Base-by-base conservation (phyloP, 805 yeast genomes). In the Barnettozyma californica region DNA sequence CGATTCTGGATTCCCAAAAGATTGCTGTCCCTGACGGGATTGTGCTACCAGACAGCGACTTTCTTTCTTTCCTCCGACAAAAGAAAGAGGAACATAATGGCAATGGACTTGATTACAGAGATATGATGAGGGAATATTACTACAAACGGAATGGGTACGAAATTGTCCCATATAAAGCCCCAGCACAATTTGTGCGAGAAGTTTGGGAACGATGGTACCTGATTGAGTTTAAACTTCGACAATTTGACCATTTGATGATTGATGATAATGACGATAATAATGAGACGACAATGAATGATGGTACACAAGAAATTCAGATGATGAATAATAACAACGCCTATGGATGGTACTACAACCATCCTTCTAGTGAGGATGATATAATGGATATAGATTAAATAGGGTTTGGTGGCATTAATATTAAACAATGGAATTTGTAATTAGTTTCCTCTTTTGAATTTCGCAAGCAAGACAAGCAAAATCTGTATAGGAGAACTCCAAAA, bases 161-260 rank as follows among this genome's bases (percentile, higher is more conserved):
- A 13, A 8, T 51, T 10, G 43, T 44, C 13, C 31, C 34, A 13
- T 48, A 48, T 23, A 16, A 16, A 2, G 31, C 44, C 14, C 43
- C 38, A 4, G 5, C 16, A 14, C 26, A 29, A 9, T 19, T 48
- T 18, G 48, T 48, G 18, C 19, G 37, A 10, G 18, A 9, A 6
- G 34, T 44, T 9, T 68, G 73, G 73, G 50, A 57, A 6, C 43
- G 35, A 2, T 68, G 73, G 73, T 56, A 51, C 45, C 45, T 49
- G 21, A 43, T 53, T 4, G 51, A 53, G 18, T 58, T 46, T 31
- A 49, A 49, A 35, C 41, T 44, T 14, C 43, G 50, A 27, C 48
- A 52, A 25, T 46, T 51, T 16, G 48, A 50, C 42, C 34, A 48
- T 41, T 35, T 48, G 18, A 51, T 55, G 52, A 46, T 43, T 41